Evolutionary conservation across 768 basidiomycete genomes (phyloP).

Genomic region (Termitomyces sp.): DNA sequence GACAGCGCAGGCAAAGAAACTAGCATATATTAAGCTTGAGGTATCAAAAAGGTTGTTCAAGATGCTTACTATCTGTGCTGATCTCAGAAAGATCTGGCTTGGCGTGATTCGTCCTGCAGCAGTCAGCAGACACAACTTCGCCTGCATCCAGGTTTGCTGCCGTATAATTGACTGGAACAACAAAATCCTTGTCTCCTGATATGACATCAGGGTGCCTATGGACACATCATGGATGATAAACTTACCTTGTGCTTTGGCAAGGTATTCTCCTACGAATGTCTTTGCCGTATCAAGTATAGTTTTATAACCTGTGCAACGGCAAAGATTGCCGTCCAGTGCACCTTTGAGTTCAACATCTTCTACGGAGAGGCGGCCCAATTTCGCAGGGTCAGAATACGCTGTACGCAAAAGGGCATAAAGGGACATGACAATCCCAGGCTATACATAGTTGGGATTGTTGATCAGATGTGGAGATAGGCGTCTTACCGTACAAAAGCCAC

Average conservation of each 20-base stretch:
- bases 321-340: slow-evolving; percentile 15
- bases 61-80: slow-evolving; percentile 5
- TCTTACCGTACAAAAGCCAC: slow-evolving; percentile 15
- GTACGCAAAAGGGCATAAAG: slow-evolving; percentile 15
- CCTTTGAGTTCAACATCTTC: slow-evolving; percentile 15
- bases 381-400: slow-evolving; percentile 13
- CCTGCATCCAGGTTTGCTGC: slow-evolving; percentile 14
- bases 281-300: slow-evolving; percentile 14
- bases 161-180: slow-evolving; percentile 11
- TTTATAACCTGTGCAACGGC: slow-evolving; percentile 16
- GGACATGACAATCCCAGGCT: slow-evolving; percentile 17
- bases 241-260: slow-evolving; percentile 7
- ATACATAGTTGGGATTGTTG: neutral
- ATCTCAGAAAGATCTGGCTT: neutral
- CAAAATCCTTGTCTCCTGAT: slow-evolving; percentile 2
- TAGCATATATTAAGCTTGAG: neutral
- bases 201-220: neutral
- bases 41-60: neutral
- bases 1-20: neutral
- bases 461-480: neutral
- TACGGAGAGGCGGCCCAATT: slow-evolving; percentile 11
- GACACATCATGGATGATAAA: neutral
- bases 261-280: slow-evolving; percentile 16
- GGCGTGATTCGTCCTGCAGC: neutral
- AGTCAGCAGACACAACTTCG: slow-evolving; percentile 5